Base-by-base conservation (phyloP, 176 grass and related monocot species). In the Avena atlantica region DNA sequence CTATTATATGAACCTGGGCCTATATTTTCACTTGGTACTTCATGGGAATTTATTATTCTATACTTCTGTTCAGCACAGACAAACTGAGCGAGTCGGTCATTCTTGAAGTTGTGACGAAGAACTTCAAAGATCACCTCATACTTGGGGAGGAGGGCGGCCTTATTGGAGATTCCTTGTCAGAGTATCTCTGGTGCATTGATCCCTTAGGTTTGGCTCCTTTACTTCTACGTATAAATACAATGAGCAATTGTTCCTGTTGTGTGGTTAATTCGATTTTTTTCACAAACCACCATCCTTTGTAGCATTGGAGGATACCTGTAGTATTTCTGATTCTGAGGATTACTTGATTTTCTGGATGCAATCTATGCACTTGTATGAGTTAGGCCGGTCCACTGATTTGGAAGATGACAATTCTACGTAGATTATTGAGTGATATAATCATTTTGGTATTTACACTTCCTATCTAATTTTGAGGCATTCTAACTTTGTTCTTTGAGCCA, bases 151-250 rank as follows among this genome's bases (percentile, higher is more conserved):
- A 98, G 91, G 96, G 96, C 74, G 96, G 96, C 79, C 78, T 98
- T 81, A 93, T 98, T 85, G 96, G 96, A 69, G 96, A 96, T 79
- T 89, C 89, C 23, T 80, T 88, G 51, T 96, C 96, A 55, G 93
- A 96, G 34, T 98, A 98, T 88, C 92, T 98, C 48, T 98, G 96
- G 96, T 98, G 96, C 90, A 98, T 98, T 85, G 96, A 98, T 77
- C 96, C 93, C 64, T 92, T 98, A 92, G 96, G 96, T 98, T 85
- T 74, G 88, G 90, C 68, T 50, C 86, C 86, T 88, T 81, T 14
- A 29, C 19, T 82, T 12, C 15, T 68, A 27, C 66, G 75, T 81
- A 49, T 74, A 16, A 16, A 60, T 70, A 50, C 8, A 80, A 47
- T 84, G 5, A 42, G 34, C 24, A 65, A 27, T 4, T 65, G 57